Evolutionary conservation across 331 rosid genomes (phyloP).

Genomic region (Spiraea crenata): DNA sequence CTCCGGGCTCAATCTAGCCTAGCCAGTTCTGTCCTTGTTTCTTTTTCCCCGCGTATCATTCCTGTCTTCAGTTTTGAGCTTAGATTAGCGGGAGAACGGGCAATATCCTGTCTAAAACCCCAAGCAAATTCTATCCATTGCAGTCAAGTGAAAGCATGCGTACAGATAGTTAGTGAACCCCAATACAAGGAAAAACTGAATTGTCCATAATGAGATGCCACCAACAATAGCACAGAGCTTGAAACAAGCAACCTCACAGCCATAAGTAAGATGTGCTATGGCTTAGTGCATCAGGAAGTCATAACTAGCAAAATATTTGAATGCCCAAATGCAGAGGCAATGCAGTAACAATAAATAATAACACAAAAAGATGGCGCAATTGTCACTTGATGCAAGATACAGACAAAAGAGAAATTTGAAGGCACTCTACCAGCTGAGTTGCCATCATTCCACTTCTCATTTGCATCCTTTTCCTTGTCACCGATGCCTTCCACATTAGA

Average conservation of each 20-base stretch:
- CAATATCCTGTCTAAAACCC: neutral
- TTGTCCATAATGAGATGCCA: neutral
- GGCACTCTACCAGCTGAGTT: constrained; percentile 36
- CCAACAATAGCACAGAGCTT: neutral
- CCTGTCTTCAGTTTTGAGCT: neutral
- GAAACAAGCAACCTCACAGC: neutral
- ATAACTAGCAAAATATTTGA: neutral
- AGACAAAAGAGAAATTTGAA: neutral
- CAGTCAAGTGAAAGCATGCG: neutral
- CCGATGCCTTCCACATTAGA: constrained; percentile 38
- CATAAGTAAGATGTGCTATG: neutral
- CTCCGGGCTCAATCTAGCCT: no score
- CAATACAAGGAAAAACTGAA: neutral
- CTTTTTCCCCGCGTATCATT: no score
- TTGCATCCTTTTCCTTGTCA: constrained; percentile 48
- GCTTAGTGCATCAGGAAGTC: neutral
- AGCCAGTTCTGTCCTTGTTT: no score
- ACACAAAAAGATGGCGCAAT: neutral
- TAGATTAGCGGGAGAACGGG: neutral
- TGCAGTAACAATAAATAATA: neutral
- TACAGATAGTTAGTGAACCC: neutral
- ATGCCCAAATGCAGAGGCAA: neutral
- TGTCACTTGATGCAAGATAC: constrained; percentile 6
- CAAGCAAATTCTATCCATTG: neutral
- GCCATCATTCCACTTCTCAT: constrained; percentile 28